Conservation (phyloP, 768 basidiomycete genomes). For the Grammothele lineata region DNA sequence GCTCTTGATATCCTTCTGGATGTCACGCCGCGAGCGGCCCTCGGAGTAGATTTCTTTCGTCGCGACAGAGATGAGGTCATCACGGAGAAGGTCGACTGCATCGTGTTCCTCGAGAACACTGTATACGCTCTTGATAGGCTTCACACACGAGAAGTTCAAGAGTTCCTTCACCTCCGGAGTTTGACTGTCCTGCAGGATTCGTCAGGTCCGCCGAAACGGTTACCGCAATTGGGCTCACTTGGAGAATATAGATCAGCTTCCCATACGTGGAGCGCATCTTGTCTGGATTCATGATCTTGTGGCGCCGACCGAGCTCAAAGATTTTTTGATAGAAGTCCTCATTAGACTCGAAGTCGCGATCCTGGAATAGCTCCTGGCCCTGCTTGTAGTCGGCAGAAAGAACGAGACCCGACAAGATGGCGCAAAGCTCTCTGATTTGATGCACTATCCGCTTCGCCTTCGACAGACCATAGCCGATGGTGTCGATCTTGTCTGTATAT, state of each 20-base stretch:
- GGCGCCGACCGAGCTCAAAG: conserved; percentile 79
- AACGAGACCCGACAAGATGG: conserved; percentile 81
- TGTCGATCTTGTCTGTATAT: conserved; percentile 90
- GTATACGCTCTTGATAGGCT: conserved; percentile 74
- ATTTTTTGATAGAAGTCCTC: conserved; percentile 74
- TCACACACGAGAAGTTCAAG: conserved; percentile 74
- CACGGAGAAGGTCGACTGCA: conserved; percentile 67
- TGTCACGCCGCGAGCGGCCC: conserved; percentile 63
- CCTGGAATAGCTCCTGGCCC: conserved; percentile 82
- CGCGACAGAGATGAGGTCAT: conserved; percentile 69
- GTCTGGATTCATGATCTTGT: conserved; percentile 92
- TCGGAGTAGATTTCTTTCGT: conserved; percentile 83
- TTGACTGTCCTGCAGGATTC: conserved; percentile 68
- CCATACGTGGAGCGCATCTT: conserved; percentile 90
- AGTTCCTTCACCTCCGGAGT: conserved; percentile 76
- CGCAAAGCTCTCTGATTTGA: conserved; percentile 83
- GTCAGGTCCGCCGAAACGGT: neutral
- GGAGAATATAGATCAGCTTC: conserved; percentile 78
- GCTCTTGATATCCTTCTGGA: conserved; percentile 78
- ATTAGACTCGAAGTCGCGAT: conserved; percentile 78
- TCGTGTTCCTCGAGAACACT: conserved; percentile 57
- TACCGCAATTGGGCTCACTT: conserved; percentile 40
- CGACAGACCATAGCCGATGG: conserved; percentile 67
- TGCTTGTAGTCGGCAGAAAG: conserved; percentile 83
- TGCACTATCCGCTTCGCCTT: conserved; percentile 87